phyloP scores from a whole-genome alignment of 805 yeast genomes.

The Yamadazyma phyllophila region DNA sequence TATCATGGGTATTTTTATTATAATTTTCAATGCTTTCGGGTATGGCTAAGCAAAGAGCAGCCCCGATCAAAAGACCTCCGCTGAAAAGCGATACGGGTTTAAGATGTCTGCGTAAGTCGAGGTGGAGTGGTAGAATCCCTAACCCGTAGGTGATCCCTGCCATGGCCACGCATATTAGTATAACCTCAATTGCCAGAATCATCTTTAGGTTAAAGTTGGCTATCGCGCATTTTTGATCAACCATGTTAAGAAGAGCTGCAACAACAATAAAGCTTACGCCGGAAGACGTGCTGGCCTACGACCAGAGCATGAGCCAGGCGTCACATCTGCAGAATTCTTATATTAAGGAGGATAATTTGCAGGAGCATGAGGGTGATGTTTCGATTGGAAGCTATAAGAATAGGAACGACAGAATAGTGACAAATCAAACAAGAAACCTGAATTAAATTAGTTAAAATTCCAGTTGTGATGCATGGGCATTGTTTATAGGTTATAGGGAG shows the following conservation, averaged over 20 bases:
- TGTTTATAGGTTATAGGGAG: too few relatives aligned
- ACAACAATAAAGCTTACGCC: slow-evolving; percentile 65
- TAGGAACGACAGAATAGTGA: slow-evolving; percentile 24
- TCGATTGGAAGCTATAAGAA: slow-evolving; percentile 16
- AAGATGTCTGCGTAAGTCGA: slow-evolving; percentile 9
- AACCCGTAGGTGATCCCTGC: slow-evolving; percentile 13
- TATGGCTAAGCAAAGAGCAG: slow-evolving; percentile 14
- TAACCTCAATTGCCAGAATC: slow-evolving; percentile 7
- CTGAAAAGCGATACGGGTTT: slow-evolving; percentile 9
- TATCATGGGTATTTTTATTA: slow-evolving; percentile 1
- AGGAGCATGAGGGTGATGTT: slow-evolving; percentile 14
- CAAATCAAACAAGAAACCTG: slow-evolving; percentile 1
- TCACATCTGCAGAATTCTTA: slow-evolving; percentile 4
- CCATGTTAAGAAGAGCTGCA: slow-evolving; percentile 70
- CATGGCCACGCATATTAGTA: slow-evolving; percentile 13
- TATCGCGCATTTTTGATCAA: neutral
- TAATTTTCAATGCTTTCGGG: slow-evolving; percentile 15
- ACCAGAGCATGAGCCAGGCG: slow-evolving; percentile 14
- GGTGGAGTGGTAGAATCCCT: slow-evolving; percentile 13
- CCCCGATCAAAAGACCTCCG: slow-evolving; percentile 15
- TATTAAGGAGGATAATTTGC: slow-evolving; percentile 11
- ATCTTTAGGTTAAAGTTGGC: neutral
- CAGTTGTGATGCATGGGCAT: too few relatives aligned
- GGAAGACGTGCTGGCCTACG: slow-evolving; percentile 59
- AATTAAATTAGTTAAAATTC: too few relatives aligned